Evolutionary conservation across 1,139 yeast species (phyloP).

Genomic region (Hemisphaericaspora lyxosophila): DNA sequence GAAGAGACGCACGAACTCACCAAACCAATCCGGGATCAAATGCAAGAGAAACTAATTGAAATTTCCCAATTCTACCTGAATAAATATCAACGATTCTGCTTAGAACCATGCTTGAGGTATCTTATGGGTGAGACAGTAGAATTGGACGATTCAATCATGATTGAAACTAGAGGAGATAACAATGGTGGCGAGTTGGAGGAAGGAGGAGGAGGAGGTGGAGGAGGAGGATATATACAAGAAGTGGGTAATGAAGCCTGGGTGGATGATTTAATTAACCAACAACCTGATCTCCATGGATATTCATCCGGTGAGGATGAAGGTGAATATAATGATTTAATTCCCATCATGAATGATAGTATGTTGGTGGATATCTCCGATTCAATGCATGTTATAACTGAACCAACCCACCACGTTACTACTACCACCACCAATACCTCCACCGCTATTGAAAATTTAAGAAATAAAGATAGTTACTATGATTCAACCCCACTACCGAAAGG

Average conservation of each 20-base stretch:
- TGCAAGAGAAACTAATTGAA: conserved; percentile 50
- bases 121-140: conserved; percentile 80
- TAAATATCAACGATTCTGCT: conserved; percentile 59
- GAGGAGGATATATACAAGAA: conserved; percentile 27
- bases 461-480: conserved; percentile 42
- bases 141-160: conserved; percentile 37
- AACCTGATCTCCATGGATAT: conserved; percentile 24
- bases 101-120: conserved; percentile 77
- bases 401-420: too few relatives aligned
- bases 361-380: background rate
- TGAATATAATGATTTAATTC: conserved; percentile 33
- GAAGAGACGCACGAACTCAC: conserved; percentile 77
- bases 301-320: conserved; percentile 31
- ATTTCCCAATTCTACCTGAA: conserved; percentile 60
- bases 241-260: conserved; percentile 48
- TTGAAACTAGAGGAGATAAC: conserved; percentile 21
- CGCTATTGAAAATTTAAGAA: background rate
- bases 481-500: conserved; percentile 91
- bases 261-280: conserved; percentile 43
- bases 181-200: conserved; percentile 17
- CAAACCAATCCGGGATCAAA: conserved; percentile 45
- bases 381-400: background rate
- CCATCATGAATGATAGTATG: conserved; percentile 12
- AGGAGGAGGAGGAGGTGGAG: conserved; percentile 9
- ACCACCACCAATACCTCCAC: background rate